Conservation (phyloP, 495 filamentous ascomycete species). For the Poronia punctata region DNA sequence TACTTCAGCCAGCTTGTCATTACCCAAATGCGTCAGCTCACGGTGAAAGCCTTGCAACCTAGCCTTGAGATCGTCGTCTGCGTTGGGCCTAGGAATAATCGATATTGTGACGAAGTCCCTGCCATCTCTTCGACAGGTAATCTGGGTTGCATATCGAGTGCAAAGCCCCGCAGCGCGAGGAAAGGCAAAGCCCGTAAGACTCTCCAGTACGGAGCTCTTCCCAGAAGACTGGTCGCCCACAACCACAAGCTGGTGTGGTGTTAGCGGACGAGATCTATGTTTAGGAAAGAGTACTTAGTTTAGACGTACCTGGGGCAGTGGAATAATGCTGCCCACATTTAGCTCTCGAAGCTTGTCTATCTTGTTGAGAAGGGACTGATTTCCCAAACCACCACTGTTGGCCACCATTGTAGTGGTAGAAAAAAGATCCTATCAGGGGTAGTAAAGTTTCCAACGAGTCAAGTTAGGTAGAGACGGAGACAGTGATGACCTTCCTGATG, state of each 20-base stretch:
- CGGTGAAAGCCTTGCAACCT: slow-evolving; percentile 10
- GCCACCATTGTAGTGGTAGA: too few species aligned
- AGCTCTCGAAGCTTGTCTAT: too few species aligned
- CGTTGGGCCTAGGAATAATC: slow-evolving; percentile 36
- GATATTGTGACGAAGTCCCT: slow-evolving; percentile 27
- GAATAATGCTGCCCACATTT: too few species aligned
- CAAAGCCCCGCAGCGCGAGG: slow-evolving; percentile 45
- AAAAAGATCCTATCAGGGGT: too few species aligned
- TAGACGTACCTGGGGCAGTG: too few species aligned
- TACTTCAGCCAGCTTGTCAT: slow-evolving; percentile 17
- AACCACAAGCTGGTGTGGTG: slow-evolving; percentile 28
- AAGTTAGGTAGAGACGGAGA: too few species aligned
- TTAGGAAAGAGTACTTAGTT: too few species aligned
- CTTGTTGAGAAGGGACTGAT: too few species aligned
- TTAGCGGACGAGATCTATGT: too few species aligned
- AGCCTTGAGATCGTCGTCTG: slow-evolving; percentile 4
- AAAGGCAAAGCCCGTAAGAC: slow-evolving; percentile 44
- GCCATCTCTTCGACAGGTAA: slow-evolving; percentile 39
- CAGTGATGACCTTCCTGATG: too few species aligned
- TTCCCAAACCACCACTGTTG: too few species aligned
- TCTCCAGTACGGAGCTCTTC: slow-evolving; percentile 46
- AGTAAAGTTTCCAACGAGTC: too few species aligned
- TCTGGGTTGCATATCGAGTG: slow-evolving; percentile 54
- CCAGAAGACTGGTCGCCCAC: slow-evolving; percentile 47
- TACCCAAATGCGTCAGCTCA: slow-evolving; percentile 13